Conservation (phyloP, 495 filamentous ascomycete genomes). For the Xylaria intraflava region DNA sequence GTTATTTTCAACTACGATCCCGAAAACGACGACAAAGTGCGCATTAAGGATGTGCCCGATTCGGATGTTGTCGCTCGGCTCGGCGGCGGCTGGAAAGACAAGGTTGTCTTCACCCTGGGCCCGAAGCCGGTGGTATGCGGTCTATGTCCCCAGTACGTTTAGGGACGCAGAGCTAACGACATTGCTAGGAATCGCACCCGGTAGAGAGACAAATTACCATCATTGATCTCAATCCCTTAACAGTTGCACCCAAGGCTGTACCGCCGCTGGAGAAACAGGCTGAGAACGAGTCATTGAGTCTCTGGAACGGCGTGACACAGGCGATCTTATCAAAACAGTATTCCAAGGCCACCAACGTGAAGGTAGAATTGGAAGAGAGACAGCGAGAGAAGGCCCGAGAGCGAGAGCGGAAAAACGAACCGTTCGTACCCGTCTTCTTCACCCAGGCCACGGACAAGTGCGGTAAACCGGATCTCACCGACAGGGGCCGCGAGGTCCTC, state of each 20-base stretch:
- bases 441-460: constrained; percentile 62
- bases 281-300: constrained; percentile 80
- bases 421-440: constrained; percentile 91
- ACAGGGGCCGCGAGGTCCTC: constrained; percentile 66
- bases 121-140: constrained; percentile 45
- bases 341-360: constrained; percentile 73
- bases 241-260: constrained; percentile 65
- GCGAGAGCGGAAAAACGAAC: constrained; percentile 54
- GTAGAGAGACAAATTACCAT: constrained; percentile 62
- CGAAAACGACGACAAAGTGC: constrained; percentile 65
- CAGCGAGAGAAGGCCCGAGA: constrained; percentile 81
- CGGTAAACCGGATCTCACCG: constrained; percentile 72
- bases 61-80: constrained; percentile 77
- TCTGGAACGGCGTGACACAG: constrained; percentile 80
- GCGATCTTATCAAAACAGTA: constrained; percentile 84
- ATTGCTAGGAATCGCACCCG: constrained; percentile 32
- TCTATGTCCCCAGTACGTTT: not conserved
- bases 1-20: constrained; percentile 86
- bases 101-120: constrained; percentile 46
- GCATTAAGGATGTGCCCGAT: constrained; percentile 77
- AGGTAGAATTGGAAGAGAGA: constrained; percentile 85
- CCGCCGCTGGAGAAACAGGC: constrained; percentile 73
- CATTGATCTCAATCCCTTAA: constrained; percentile 77
- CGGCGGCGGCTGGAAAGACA: constrained; percentile 72
- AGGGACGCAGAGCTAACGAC: constrained; percentile 2